phyloP scores from a whole-genome alignment of 1,139 yeast genomes.

The Entelexis paramagnoliae region DNA sequence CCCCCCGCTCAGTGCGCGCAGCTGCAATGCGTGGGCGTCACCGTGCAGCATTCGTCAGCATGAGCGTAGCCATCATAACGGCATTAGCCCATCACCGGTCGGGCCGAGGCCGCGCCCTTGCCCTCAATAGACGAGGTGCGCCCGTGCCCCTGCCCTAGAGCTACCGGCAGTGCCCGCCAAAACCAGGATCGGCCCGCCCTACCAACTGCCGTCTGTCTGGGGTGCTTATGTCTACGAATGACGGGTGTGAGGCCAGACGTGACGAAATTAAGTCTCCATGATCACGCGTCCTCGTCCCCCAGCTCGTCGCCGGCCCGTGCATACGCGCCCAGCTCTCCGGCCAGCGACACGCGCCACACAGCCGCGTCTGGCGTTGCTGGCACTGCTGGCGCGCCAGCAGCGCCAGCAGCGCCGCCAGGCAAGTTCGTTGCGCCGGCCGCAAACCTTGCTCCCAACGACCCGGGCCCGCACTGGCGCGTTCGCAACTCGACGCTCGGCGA shows the following conservation, averaged over 20 bases:
- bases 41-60: neutral
- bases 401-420: no score
- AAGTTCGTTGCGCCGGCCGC: neutral
- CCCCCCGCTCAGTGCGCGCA: neutral
- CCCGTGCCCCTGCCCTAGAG: constrained; percentile 4
- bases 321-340: neutral
- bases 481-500: constrained; percentile 9
- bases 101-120: neutral
- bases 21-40: neutral
- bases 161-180: neutral
- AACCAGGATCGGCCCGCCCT: neutral
- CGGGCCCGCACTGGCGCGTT: constrained; percentile 8
- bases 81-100: neutral
- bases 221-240: constrained; percentile 6
- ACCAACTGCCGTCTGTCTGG: neutral
- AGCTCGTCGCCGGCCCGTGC: neutral
- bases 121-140: neutral
- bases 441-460: neutral
- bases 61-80: neutral
- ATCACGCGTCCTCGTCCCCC: neutral
- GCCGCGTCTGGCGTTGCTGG: neutral
- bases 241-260: constrained; percentile 8
- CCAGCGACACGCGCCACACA: constrained; percentile 1
- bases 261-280: neutral
- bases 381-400: neutral